Conservation (phyloP, 78 protist genomes). For the Tieghemostelium lacteum region DNA sequence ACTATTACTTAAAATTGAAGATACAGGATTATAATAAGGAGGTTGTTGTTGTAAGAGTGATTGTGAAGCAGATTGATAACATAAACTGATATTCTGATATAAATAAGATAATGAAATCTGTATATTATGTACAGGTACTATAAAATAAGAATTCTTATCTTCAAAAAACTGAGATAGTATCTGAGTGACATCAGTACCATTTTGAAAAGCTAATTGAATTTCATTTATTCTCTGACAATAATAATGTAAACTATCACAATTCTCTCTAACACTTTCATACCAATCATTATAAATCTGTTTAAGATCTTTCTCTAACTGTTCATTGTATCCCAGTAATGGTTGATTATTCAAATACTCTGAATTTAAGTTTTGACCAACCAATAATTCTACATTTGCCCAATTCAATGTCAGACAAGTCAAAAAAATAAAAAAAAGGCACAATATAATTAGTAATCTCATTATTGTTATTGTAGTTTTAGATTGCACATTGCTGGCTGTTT, state of each 20-base stretch:
- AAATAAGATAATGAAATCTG: slow-evolving; percentile 26
- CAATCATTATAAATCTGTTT: too few species aligned
- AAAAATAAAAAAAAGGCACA: too few species aligned
- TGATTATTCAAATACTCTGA: too few species aligned
- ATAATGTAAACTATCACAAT: not conserved
- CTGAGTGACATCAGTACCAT: not conserved
- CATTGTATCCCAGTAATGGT: too few species aligned
- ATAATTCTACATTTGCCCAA: too few species aligned
- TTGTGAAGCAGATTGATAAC: not conserved
- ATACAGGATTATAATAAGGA: not conserved
- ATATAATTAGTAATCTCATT: too few species aligned
- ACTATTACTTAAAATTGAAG: too few species aligned
- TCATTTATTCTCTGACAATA: not conserved
- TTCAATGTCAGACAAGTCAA: too few species aligned
- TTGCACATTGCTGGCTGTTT: too few species aligned
- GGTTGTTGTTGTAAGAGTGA: slow-evolving; percentile 1
- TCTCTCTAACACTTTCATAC: not conserved
- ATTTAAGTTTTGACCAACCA: too few species aligned
- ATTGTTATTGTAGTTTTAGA: too few species aligned
- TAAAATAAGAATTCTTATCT: not conserved
- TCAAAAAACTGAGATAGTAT: not conserved
- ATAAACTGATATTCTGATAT: not conserved
- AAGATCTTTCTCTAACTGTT: too few species aligned
- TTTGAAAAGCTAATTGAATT: not conserved
- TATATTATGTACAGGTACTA: slow-evolving; percentile 16